Evolutionary conservation across 768 basidiomycete genomes (phyloP).

Genomic region (Asterophora parasitica): DNA sequence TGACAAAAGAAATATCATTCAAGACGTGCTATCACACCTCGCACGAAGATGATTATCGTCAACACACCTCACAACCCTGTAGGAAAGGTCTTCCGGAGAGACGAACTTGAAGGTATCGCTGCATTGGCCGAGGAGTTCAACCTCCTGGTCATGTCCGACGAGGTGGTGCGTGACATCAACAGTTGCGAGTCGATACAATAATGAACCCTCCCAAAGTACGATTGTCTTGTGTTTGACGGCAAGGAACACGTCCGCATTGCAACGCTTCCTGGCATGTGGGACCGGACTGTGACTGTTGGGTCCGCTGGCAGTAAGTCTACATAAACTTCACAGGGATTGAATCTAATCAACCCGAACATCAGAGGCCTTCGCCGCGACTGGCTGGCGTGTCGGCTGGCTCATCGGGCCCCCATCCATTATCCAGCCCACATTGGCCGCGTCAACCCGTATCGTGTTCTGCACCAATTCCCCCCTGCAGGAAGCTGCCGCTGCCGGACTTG

Average conservation of each 20-base stretch:
- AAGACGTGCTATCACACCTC: constrained; percentile 78
- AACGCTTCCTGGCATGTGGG: constrained; percentile 97
- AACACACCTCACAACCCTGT: constrained; percentile 98
- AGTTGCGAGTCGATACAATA: not conserved
- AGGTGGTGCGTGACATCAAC: constrained; percentile 66
- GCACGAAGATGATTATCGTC: constrained; percentile 91
- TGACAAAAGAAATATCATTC: not conserved
- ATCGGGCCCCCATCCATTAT: constrained; percentile 84
- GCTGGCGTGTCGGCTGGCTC: constrained; percentile 97
- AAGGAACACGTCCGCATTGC: constrained; percentile 92
- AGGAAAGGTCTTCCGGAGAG: constrained; percentile 90
- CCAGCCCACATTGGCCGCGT: constrained; percentile 81
- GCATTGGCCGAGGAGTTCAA: constrained; percentile 88
- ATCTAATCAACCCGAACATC: constrained; percentile 9
- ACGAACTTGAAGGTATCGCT: constrained; percentile 84
- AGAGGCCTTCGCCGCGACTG: constrained; percentile 97
- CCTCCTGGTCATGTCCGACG: constrained; percentile 89
- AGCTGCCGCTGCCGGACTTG: constrained; percentile 86
- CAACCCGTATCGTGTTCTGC: constrained; percentile 93
- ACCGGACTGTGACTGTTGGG: constrained; percentile 91
- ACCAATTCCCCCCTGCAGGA: constrained; percentile 94
- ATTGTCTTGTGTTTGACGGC: constrained; percentile 84
- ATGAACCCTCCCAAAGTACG: constrained; percentile 56
- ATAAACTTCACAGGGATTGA: not conserved
- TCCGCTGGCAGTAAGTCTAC: constrained; percentile 82